phyloP scores from a whole-genome alignment of 2,329 filamentous ascomycete genomes.

The Purpureocillium takamizusanense region DNA sequence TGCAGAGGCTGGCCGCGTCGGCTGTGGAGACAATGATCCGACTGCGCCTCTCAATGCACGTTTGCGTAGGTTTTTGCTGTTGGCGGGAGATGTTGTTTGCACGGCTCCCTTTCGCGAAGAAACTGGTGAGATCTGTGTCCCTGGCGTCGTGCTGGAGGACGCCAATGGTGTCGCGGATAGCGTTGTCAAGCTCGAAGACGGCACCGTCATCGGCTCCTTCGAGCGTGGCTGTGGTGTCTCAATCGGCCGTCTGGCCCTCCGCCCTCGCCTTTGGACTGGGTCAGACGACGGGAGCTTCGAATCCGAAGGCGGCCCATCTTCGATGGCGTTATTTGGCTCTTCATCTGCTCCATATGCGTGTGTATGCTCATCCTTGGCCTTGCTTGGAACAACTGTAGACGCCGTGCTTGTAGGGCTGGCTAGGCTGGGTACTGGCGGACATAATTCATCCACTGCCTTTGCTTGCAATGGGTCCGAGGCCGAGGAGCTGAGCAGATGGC shows the following conservation, averaged over 20 bases:
- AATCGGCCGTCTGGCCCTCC: constrained; percentile 10
- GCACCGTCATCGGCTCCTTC: constrained; percentile 4
- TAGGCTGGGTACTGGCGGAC: constrained; percentile 9
- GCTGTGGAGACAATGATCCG: constrained; percentile 18
- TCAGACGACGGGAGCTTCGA: neutral
- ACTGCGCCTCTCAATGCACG: constrained; percentile 8
- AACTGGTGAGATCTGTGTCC: constrained; percentile 20
- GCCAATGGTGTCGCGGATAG: constrained; percentile 28
- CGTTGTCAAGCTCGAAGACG: constrained; percentile 30
- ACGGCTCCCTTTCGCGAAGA: constrained; percentile 13
- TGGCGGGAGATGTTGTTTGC: constrained; percentile 14
- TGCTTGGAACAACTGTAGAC: neutral
- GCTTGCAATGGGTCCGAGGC: constrained; percentile 13
- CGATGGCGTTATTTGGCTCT: no score
- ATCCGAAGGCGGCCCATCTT: neutral
- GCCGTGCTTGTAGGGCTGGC: neutral
- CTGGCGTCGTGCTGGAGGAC: constrained; percentile 26
- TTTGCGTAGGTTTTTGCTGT: constrained; percentile 9
- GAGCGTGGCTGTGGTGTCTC: constrained; percentile 13
- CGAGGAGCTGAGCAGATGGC: constrained; percentile 21
- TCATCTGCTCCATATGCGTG: no score
- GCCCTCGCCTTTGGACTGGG: constrained; percentile 1
- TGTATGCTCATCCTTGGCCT: neutral
- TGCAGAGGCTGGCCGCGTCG: constrained; percentile 10
- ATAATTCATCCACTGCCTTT: no score